Conservation (phyloP, 352 stramenopile species). For the Blastocystis sp. region DNA sequence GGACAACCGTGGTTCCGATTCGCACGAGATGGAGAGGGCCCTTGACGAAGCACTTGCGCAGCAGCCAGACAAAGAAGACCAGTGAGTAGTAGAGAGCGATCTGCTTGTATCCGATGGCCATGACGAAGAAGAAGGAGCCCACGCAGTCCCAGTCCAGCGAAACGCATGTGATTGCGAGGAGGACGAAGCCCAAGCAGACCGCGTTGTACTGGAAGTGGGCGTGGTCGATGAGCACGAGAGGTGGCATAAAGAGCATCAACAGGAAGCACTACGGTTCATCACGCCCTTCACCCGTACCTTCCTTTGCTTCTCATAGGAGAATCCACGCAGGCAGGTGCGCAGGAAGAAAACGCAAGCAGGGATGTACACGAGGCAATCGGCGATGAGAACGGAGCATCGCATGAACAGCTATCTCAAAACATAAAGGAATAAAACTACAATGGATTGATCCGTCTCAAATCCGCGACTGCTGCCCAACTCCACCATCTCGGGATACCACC, state of each 20-base stretch:
- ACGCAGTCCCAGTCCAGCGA: slow-evolving; percentile 79
- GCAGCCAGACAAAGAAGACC: slow-evolving; percentile 86
- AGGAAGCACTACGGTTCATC: slow-evolving; percentile 75
- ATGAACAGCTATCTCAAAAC: slow-evolving; percentile 76
- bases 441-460: slow-evolving; percentile 78
- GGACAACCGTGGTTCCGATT: slow-evolving; percentile 82
- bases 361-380: slow-evolving; percentile 87
- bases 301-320: neutral
- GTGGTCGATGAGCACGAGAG: slow-evolving; percentile 91
- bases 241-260: slow-evolving; percentile 80
- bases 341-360: slow-evolving; percentile 70
- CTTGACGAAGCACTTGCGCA: slow-evolving; percentile 76
- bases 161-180: slow-evolving; percentile 76
- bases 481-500: slow-evolving; percentile 82
- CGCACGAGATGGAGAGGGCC: slow-evolving; percentile 72
- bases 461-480: slow-evolving; percentile 79
- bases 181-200: slow-evolving; percentile 83
- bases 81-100: slow-evolving; percentile 96
- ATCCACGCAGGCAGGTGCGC: neutral
- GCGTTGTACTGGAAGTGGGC: slow-evolving; percentile 99
- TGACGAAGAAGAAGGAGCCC: slow-evolving; percentile 75
- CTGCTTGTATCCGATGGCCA: slow-evolving; percentile 87
- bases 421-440: neutral
- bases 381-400: slow-evolving; percentile 85
- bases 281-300: neutral